A percentile compares a stretch with the other conserved stretches of the same genome.
Evolutionary conservation across 2,329 filamentous ascomycete species (phyloP).

Genomic region (Colletotrichum lindemuthianum): DNA sequence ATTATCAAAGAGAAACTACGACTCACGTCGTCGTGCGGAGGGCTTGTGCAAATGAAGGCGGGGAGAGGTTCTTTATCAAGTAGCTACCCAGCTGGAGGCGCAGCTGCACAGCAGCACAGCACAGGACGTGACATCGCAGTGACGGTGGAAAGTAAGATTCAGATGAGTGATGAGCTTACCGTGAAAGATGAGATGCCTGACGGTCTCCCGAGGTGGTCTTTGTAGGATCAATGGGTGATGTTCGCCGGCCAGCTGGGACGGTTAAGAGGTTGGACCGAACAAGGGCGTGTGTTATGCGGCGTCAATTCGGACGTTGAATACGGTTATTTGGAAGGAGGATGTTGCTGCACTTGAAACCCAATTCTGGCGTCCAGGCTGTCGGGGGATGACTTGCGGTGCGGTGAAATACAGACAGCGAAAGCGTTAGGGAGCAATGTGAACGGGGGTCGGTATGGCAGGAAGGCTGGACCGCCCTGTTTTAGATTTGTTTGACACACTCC

Average conservation of each 20-base stretch:
- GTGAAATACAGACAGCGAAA: slow-evolving; percentile 13
- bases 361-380: slow-evolving; percentile 35
- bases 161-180: slow-evolving; percentile 23
- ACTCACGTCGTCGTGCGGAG: slow-evolving; percentile 18
- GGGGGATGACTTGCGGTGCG: slow-evolving; percentile 32
- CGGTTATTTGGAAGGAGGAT: slow-evolving; percentile 31
- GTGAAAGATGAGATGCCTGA: slow-evolving; percentile 20
- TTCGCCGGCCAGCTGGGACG: slow-evolving; percentile 26
- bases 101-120: background rate
- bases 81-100: slow-evolving; percentile 12
- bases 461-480: slow-evolving; percentile 32
- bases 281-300: slow-evolving; percentile 16
- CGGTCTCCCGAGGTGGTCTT: slow-evolving; percentile 23
- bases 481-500: slow-evolving; percentile 35
- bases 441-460: slow-evolving; percentile 13
- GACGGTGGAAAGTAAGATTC: background rate
- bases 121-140: too few species aligned
- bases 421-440: background rate
- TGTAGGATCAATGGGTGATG: slow-evolving; percentile 12
- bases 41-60: background rate
- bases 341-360: slow-evolving; percentile 35
- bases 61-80: slow-evolving; percentile 21
- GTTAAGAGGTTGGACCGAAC: slow-evolving; percentile 19
- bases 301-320: slow-evolving; percentile 22
- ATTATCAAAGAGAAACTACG: background rate